Percentiles rank a stretch among this genome's conserved stretches.
Evolutionary conservation across 805 yeast species (phyloP).

Genomic region (Diddensiella santjacobensis): DNA sequence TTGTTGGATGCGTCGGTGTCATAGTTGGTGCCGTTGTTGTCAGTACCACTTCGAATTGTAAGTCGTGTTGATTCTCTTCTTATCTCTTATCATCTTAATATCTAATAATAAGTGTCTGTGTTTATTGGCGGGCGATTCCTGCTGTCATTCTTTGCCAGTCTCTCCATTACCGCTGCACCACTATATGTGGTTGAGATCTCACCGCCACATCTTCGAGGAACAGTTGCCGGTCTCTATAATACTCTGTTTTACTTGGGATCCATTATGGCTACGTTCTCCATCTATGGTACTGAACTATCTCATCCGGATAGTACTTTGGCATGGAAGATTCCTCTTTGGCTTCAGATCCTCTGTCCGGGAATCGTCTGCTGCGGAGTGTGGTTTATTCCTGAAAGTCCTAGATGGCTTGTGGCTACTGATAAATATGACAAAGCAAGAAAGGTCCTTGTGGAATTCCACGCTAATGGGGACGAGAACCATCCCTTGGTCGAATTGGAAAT

Average conservation of each 20-base stretch:
- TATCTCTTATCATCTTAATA: neutral
- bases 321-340: slow-evolving; percentile 20
- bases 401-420: slow-evolving; percentile 72
- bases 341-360: slow-evolving; percentile 18
- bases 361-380: slow-evolving; percentile 33
- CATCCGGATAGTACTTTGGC: slow-evolving; percentile 8
- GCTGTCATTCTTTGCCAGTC: slow-evolving; percentile 16
- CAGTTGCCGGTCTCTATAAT: slow-evolving; percentile 21
- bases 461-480: slow-evolving; percentile 18
- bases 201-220: slow-evolving; percentile 21
- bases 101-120: slow-evolving; percentile 1
- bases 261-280: slow-evolving; percentile 16
- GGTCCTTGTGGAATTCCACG: slow-evolving; percentile 22
- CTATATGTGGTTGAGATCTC: slow-evolving; percentile 19
- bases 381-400: slow-evolving; percentile 79
- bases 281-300: slow-evolving; percentile 12
- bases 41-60: slow-evolving; percentile 10
- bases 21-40: slow-evolving; percentile 16
- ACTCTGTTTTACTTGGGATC: slow-evolving; percentile 16
- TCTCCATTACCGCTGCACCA: slow-evolving; percentile 17
- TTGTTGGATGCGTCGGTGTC: slow-evolving; percentile 18
- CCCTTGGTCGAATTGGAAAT: slow-evolving; percentile 19
- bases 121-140: slow-evolving; percentile 21
- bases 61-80: slow-evolving; percentile 44
- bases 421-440: slow-evolving; percentile 41